Conservation (phyloP, 371 early-diverging fungal species). For the Mortierella sp. region DNA sequence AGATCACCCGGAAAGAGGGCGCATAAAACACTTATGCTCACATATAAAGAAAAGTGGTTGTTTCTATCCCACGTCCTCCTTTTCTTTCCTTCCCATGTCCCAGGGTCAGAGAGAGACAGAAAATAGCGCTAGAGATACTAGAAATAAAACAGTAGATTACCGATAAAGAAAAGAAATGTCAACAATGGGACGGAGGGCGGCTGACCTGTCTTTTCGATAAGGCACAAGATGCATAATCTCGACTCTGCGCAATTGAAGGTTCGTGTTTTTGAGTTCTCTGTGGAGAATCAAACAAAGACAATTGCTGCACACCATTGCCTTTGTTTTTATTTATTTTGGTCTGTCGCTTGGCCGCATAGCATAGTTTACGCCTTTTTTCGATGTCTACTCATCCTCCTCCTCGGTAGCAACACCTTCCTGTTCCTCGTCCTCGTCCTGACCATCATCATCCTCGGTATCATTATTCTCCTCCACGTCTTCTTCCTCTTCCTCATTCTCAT, state of each 20-base stretch:
- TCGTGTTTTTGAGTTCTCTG: background rate
- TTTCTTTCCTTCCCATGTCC: background rate
- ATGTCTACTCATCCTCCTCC: background rate
- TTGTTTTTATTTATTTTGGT: background rate
- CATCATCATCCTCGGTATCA: background rate
- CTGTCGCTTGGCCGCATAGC: background rate
- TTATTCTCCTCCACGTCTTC: background rate
- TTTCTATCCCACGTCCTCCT: too few species aligned
- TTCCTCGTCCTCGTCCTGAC: background rate
- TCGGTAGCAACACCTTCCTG: background rate
- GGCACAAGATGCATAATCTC: conserved; percentile 8
- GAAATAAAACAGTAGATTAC: conserved; percentile 5
- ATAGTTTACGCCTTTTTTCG: background rate
- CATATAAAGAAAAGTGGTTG: too few species aligned
- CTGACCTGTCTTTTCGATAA: background rate
- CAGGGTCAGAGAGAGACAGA: too few species aligned
- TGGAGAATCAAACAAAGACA: background rate
- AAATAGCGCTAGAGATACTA: too few species aligned
- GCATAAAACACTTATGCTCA: background rate
- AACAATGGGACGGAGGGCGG: background rate
- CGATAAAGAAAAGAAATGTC: background rate
- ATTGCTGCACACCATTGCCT: background rate
- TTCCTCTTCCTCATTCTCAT: background rate
- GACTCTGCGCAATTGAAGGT: conserved; percentile 1
- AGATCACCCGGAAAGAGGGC: conserved; percentile 39